These are phyloP conservation scores for Puccinia horiana DNA, from an alignment of 1,284 basidiomycete species.

Conservation along the genomic window DNA sequence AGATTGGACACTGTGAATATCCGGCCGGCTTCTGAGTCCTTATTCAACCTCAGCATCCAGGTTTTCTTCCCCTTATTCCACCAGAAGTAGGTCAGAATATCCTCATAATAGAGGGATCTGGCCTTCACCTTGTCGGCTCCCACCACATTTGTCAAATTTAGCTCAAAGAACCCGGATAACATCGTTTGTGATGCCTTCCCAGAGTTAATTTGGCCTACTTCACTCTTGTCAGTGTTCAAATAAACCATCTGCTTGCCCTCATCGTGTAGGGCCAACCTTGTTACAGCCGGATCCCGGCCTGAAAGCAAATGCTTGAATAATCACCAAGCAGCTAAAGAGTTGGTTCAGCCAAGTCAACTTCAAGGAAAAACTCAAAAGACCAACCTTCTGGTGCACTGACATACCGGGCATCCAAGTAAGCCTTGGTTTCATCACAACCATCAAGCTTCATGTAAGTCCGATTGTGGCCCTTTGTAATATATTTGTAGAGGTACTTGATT, in stretches of 20 bases:
- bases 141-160: not conserved
- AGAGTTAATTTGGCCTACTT: not conserved
- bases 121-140: not conserved
- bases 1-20: not conserved
- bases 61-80: not conserved
- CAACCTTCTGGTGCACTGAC: conserved; percentile 25
- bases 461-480: conserved; percentile 31
- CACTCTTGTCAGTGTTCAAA: not conserved
- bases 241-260: not conserved
- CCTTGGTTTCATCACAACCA: not conserved
- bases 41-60: not conserved
- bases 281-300: not conserved
- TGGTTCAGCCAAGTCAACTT: too few species aligned
- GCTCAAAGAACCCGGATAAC: not conserved
- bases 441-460: not conserved
- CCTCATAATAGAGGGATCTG: not conserved
- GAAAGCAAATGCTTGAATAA: not conserved
- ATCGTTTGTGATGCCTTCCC: not conserved
- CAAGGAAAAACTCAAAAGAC: too few species aligned
- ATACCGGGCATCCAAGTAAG: conserved; percentile 7
- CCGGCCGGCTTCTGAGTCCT: not conserved
- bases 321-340: conserved; percentile 18
- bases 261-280: not conserved
- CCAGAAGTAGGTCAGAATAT: not conserved
- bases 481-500: conserved; percentile 26